Base-by-base conservation (phyloP, 768 basidiomycete species). In the Tricholoma sp. region DNA sequence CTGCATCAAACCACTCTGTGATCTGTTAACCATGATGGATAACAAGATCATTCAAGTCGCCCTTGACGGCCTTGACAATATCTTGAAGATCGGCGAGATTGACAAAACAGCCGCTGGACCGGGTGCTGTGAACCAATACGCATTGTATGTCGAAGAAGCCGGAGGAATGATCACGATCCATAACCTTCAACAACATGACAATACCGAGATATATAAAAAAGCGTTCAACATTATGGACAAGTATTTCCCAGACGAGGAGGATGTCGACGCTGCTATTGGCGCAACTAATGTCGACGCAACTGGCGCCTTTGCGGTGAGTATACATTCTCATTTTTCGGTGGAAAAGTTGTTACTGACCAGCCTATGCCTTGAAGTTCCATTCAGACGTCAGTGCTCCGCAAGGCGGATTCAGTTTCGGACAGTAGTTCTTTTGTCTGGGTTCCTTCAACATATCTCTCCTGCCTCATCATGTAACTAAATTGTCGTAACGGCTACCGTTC, bases 1-100 rank as follows among this genome's bases (percentile, higher is more conserved):
- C 32, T 97, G 94, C 77, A 98, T 99, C 76, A 98, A 98, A 74
- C 97, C 97, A 13, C 80, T 99, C 29, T 99, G 97, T 69, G 97
- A 99, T 66, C 77, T 99, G 52, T 80, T 99, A 57, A 88, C 85
- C 28, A 96, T 94, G 82, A 95, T 98, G 94, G 97, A 99, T 76
- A 98, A 98, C 83, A 99, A 99, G 79, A 97, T 98, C 63, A 99
- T 99, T 63, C 90, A 94, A 73, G 96, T 98, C 39, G 96, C 96
- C 17, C 84, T 99, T 47, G 97, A 99, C 69, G 97, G 97, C 53
- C 80, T 99, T 50, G 97, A 99, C 74, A 99, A 99, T 73, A 94
- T 98, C 65, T 77, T 99, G 63, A 98, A 97, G 75, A 89, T 99
- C 60, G 96, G 97, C 42, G 96, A 99, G 75, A 84, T 88, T 66